Conservation (phyloP, 108 stramenopile genomes). For the Poteriospumella lacustris region DNA sequence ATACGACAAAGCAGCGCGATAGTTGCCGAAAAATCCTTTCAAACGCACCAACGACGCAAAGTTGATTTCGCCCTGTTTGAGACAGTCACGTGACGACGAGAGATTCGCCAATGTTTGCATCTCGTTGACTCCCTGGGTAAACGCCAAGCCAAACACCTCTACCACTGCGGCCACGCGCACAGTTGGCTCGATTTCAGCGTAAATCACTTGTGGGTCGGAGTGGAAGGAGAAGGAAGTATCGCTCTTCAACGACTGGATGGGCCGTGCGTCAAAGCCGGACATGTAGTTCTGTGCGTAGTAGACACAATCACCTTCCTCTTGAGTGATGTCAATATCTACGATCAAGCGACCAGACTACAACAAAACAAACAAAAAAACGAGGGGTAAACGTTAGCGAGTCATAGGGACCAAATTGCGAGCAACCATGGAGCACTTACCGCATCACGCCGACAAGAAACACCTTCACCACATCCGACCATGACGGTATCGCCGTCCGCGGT, state of each 20-base stretch:
- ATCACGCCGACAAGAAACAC: neutral
- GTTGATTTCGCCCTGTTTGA: neutral
- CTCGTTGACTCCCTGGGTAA: conserved; percentile 28
- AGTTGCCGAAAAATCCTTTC: neutral
- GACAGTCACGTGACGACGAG: neutral
- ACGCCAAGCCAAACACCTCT: conserved; percentile 4
- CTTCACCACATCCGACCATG: neutral
- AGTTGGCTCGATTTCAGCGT: too few relatives aligned
- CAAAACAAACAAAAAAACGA: neutral
- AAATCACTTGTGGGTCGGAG: too few relatives aligned
- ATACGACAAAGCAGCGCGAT: neutral
- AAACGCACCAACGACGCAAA: neutral
- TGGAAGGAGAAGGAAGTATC: too few relatives aligned
- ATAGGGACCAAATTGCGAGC: neutral
- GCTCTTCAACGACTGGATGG: neutral
- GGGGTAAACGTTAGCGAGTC: neutral
- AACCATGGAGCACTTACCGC: neutral
- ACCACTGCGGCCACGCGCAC: neutral
- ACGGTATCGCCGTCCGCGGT: too few relatives aligned
- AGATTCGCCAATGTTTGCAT: conserved; percentile 30
- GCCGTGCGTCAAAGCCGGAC: neutral
- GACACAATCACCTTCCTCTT: neutral
- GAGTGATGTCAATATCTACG: neutral
- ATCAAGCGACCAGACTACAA: conserved; percentile 18
- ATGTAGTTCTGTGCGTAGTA: neutral